Base-by-base conservation (phyloP, 1,139 yeast species). In the Pichia kudriavzevii region DNA sequence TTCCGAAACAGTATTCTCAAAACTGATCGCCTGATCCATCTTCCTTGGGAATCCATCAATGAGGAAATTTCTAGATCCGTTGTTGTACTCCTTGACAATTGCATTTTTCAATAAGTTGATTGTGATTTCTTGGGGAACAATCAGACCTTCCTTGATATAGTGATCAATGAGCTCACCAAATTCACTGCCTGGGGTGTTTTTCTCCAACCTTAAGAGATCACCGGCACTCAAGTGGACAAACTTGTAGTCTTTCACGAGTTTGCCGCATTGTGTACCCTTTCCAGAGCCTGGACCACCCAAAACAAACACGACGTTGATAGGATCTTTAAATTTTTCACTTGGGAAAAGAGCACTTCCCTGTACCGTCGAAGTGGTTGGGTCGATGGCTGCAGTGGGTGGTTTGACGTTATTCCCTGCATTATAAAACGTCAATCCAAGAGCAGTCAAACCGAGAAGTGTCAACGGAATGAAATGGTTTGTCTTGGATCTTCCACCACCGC, bases 31-130 rank as follows among this genome's bases (percentile, higher is more conserved):
- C 64, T 91, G 98, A 62, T 91, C 98, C 96, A 91, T 88, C 59
- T 88, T 85, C 57, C 98, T 73, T 26, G 98, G 98, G 72, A 91
- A 91, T 2, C 98, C 98, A 58, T 91, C 98, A 38, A 91, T 75
- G 52, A 91, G 64, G 58, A 88, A 91, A 45, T 69, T 67, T 19
- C 63, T 61, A 39, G 69, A 69, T 1, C 94, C 94, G 23, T 64
- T 54, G 12, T 61, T 55, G 32, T 58, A 49, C 34, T 69, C 64
- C 24, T 71, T 79, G 34, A 64, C 55, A 61, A 91, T 87, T 10
- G 95, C 95, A 45, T 80, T 79, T 50, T 79, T 74, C 52, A 91
- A 67, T 42, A 91, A 64, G 0, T 87, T 91, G 50, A 91, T 69
- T 1, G 98, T 91, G 35, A 91, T 82, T 56, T 88, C 96, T 62